Evolutionary conservation across 2,329 filamentous ascomycete genomes (phyloP), one percentile per base, ranked within the genome.

Genomic region (Penicillium brevicompactum): DNA sequence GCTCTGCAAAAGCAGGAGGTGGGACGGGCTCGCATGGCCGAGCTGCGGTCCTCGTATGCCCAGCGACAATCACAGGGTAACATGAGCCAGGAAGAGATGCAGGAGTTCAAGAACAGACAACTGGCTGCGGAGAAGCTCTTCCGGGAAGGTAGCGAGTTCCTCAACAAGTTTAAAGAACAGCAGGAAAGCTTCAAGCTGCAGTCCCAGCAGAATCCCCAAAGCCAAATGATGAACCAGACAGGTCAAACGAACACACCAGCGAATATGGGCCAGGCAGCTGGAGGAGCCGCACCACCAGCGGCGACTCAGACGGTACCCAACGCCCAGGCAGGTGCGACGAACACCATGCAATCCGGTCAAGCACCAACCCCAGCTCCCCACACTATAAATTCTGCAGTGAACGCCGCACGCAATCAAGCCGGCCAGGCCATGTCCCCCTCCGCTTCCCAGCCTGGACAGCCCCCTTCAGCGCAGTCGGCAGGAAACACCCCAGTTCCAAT

Each of bases 1-100:
- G 75, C 77, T 9, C 67, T 81, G 24, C 78, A 81, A 61, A 79
- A 77, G 57, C 74, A 78, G 51, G 78, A 81, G 56, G 70, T 77
- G 14, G 76, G 76, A n/a, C 72, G 73, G 51, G 70, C 69, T n/a
- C 74, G 76, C 27, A 67, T 78, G 46, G 60, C 66, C 18, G 76
- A 80, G 42, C 57, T 81, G 27, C 71, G 76, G 22, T 63, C 73
- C 31, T 70, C 74, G 50, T 73, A 71, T 47, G 57, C 62, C 21
- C 69, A 74, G 53, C 75, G 77, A 21, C 71, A 75, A 55, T 62
- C 62, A 31, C 60, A 70, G 10, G 76, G 76, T 4, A 75, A 69
- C 55, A 64, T 79, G 63, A 70, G 64, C 4, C 68, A 70, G 57
- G 73, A 78, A 47, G 78, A 80, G 53, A 66, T 75, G 37, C 71